Percentiles rank a stretch among this genome's conserved stretches.
phyloP scores from a whole-genome alignment of 495 filamentous ascomycete genomes.

The Haplographium delicatum region DNA sequence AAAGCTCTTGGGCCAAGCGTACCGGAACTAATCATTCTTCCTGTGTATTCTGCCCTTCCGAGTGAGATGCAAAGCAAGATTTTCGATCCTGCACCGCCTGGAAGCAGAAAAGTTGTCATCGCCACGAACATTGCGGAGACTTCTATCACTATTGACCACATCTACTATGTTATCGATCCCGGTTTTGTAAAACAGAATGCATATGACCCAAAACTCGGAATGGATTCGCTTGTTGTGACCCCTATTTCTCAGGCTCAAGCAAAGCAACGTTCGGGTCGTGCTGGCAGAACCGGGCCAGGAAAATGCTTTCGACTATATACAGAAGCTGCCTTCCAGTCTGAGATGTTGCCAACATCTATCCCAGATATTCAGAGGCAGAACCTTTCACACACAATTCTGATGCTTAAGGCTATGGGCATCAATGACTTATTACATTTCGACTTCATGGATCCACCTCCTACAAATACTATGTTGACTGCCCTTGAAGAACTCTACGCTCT shows the following conservation, averaged over 20 bases:
- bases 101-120: constrained; percentile 91
- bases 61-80: constrained; percentile 92
- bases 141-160: constrained; percentile 93
- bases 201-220: constrained; percentile 93
- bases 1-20: constrained; percentile 88
- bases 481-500: constrained; percentile 93
- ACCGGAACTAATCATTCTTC: constrained; percentile 87
- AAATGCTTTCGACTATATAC: constrained; percentile 97
- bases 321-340: constrained; percentile 89
- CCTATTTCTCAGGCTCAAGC: constrained; percentile 96
- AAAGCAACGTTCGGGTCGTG: constrained; percentile 88
- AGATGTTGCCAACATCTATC: constrained; percentile 94
- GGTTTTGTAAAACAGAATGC: constrained; percentile 98
- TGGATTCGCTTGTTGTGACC: constrained; percentile 93
- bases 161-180: constrained; percentile 96
- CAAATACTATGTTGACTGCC: constrained; percentile 95
- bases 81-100: constrained; percentile 87
- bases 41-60: constrained; percentile 89
- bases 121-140: constrained; percentile 99
- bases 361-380: constrained; percentile 98
- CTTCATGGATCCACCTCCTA: constrained; percentile 97
- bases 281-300: constrained; percentile 89
- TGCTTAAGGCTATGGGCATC: constrained; percentile 99
- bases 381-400: constrained; percentile 88
- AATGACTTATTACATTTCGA: constrained; percentile 97